A percentile compares a stretch with the other conserved stretches of the same genome.
Evolutionary conservation across 2,329 filamentous ascomycete genomes (phyloP).

Genomic region (Fonsecaea monophora): DNA sequence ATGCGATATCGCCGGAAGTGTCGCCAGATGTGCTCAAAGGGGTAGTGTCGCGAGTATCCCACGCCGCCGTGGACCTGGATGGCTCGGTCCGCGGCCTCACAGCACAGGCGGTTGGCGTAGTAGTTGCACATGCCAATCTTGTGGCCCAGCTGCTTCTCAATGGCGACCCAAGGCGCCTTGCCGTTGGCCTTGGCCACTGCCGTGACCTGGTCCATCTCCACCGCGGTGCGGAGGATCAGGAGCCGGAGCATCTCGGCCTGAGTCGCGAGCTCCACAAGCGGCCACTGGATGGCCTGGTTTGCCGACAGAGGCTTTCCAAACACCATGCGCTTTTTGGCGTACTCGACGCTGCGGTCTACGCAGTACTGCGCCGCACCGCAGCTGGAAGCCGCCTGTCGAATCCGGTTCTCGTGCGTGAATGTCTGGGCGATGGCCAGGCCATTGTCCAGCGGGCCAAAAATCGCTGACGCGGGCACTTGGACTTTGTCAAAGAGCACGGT

Average conservation of each 20-base stretch:
- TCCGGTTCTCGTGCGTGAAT: constrained; percentile 70
- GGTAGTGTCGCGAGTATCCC: constrained; percentile 64
- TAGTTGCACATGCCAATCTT: constrained; percentile 72
- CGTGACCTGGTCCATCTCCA: constrained; percentile 62
- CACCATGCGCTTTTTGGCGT: constrained; percentile 61
- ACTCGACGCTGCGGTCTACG: constrained; percentile 62
- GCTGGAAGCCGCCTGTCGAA: constrained; percentile 68
- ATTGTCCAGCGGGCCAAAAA: constrained; percentile 61
- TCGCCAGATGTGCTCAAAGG: constrained; percentile 71
- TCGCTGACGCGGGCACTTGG: constrained; percentile 60
- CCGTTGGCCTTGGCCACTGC: constrained; percentile 42
- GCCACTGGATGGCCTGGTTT: constrained; percentile 70
- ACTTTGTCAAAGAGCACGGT: constrained; percentile 65
- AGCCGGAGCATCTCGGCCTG: constrained; percentile 68
- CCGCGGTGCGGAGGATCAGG: constrained; percentile 66
- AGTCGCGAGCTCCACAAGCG: constrained; percentile 66
- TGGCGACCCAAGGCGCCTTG: constrained; percentile 56
- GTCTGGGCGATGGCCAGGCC: constrained; percentile 68
- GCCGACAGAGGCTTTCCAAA: constrained; percentile 64
- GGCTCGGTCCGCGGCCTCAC: constrained; percentile 66
- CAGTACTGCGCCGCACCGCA: constrained; percentile 67
- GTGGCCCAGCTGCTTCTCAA: constrained; percentile 65
- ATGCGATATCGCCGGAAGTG: constrained; percentile 69
- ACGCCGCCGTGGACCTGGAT: constrained; percentile 69
- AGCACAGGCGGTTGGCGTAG: constrained; percentile 67